Base-by-base conservation (phyloP, 106 monocot genomes). In the Triglochin maritima region DNA sequence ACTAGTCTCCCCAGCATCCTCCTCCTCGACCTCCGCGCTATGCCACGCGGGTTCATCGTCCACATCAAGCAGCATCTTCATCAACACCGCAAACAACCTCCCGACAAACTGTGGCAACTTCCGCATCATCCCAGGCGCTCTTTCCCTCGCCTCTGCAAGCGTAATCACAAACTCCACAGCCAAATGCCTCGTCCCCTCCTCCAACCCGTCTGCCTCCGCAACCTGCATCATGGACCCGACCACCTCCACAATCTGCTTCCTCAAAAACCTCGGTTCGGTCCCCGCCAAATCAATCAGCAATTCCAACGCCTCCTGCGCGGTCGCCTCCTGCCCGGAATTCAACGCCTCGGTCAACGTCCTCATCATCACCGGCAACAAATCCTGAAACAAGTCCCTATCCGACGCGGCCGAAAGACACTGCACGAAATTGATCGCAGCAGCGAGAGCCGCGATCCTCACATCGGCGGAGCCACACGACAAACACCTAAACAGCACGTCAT, bases 151-250 rank as follows among this genome's bases (percentile, higher is more conserved):
- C 79, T 98, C 92, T 0, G 98, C 88, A 51, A 98, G 86, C 0
- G 98, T 92, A 65, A 98, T 82, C n/a, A 98, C 92, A 68, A 98
- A 98, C 70, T 98, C 92, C 12, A 98, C 84, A 0, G 98, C 92
- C 11, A 98, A 77, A 66, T 98, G 91, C 44, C 92, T 72, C 0
- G 98, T 98, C 17, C 93, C 93, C 67, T 93, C 93, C 72, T 93
- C 93, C 11, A 93, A 74, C 3, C 65, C 54, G 11, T 79, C 82
- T 0, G 93, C 93, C 72, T 93, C 89, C 2, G 93, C 83, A 9
- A 93, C 81, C 79, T 93, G 92, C 17, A 93, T 80, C 93, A 93
- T 93, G 17, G 81, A 79, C 2, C 83, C 76, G 15, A 93, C 84
- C 3, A 89, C 84, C 47, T 93, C 88, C 0, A 79, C 68, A 48